Evolutionary conservation across 805 yeast species (phyloP), one percentile per base, ranked within the genome.

Genomic region (Candida sanyiensis): DNA sequence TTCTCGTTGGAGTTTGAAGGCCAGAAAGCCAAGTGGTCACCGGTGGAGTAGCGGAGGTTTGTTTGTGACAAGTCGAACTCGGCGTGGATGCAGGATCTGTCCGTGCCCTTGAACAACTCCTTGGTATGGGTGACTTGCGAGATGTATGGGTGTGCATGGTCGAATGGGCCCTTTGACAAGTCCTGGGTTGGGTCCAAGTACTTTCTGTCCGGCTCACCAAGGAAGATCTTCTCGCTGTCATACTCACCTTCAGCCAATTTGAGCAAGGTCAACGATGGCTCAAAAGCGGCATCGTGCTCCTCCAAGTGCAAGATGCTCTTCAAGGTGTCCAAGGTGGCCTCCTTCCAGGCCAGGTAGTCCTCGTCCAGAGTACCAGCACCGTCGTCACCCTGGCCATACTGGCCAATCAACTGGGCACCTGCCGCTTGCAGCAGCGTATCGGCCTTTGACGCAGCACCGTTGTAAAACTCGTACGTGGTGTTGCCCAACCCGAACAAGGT

Each of bases 1-100:
- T 83, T 77, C 58, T 80, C 86, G 54, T 80, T 69, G 2, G 95
- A 69, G 62, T 90, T 90, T 18, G 93, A 85, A 25, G 97, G 93
- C 94, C 96, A 86, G 41, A 93, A 68, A 12, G 96, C 97, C 46
- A 93, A 64, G 63, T 90, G 97, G 59, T 90, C 98, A 61, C 98
- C 98, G 4, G 98, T 90, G 34, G 90, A 70, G 63, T 90, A 90
- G 51, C 81, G 78, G 55, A 93, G 67, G 53, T 81, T 82, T 4
- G 90, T 72, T 21, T 66, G 75, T 1, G 87, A 71, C 26, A 88
- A 64, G 56, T 90, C 97, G 51, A 90, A 79, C 62, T 93, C 97
- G 35, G 82, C 76, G 58, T 90, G 97, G 43, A 90, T 76, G 66
- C 97, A 90, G 49, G 80, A 79, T 66, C 97, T 80, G 19, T 70